Evolutionary conservation across 2,329 filamentous ascomycete species (phyloP).

Genomic region (Grosmannia clavigera): DNA sequence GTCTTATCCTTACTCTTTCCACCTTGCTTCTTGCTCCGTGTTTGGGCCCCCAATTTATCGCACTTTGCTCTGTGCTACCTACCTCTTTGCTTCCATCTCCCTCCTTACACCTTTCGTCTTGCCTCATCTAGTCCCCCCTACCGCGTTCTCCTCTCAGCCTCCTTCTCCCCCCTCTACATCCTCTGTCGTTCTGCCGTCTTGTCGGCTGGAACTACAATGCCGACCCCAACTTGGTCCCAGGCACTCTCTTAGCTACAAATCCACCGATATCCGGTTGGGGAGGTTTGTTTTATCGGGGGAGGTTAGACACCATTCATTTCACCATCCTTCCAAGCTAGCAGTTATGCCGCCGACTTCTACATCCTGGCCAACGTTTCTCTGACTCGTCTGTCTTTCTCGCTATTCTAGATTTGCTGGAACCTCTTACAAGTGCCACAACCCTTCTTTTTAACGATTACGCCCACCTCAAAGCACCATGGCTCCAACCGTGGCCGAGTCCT

Average conservation of each 20-base stretch:
- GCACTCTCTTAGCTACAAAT: constrained; percentile 6
- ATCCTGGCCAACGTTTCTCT: background rate
- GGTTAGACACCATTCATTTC: constrained; percentile 4
- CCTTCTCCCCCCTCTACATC: background rate
- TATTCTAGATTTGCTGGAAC: background rate
- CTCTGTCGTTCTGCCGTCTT: background rate
- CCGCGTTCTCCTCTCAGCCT: background rate
- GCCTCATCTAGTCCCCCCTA: background rate
- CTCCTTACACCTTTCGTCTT: background rate
- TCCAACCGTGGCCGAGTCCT: constrained; percentile 12
- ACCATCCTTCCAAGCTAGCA: background rate
- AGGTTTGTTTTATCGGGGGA: constrained; percentile 6
- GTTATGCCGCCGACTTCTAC: background rate
- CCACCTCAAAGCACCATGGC: constrained; percentile 11
- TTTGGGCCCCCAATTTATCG: background rate
- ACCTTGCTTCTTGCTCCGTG: background rate
- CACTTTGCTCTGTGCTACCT: background rate
- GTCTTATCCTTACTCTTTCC: background rate
- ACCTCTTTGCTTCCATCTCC: background rate
- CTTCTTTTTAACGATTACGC: background rate
- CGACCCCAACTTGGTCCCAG: constrained; percentile 5
- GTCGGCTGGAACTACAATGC: constrained; percentile 8
- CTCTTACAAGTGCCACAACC: constrained; percentile 1
- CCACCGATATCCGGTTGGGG: constrained; percentile 5
- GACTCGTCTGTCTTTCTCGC: background rate